Base-by-base conservation (phyloP, 2,329 filamentous ascomycete species). In the Clathrospora elynae region DNA sequence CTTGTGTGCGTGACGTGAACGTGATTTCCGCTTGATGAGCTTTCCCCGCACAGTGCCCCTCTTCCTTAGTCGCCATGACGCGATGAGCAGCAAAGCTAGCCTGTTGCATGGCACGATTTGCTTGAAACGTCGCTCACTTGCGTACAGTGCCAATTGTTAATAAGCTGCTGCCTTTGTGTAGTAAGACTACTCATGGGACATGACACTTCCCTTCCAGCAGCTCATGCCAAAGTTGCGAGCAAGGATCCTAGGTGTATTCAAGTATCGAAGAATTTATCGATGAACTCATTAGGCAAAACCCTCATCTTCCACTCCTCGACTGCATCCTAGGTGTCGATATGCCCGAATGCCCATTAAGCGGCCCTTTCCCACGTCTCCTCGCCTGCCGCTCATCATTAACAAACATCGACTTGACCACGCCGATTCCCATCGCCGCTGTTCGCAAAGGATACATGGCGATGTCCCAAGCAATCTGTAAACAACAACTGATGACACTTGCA, bases 371-470 rank as follows among this genome's bases (percentile, higher is more conserved):
- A 29, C 59, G 52, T 39, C 58, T 64, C 28, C 55, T 53, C 10
- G 54, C 44, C 31, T 58, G 55, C 5, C 51, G 57, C 32, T 59
- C 51, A n/a, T 55, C 46, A 17, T 48, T 53, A 3, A 56, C 38
- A n/a, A 68, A 55, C 31, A 51, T 54, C 8, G 49, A 58, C 26
- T 55, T 59, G 8, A 54, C 43, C 18, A 49, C 25, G 8, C 33
- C 39, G 5, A 55, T 28, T 6, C 53, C 35, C 6, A 50, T 43
- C n/a, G 49, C 29, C 1, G 47, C 42, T 3, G 57, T 54, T 22
- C 62, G 59, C 13, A 67, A 55, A 2, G 68, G 68, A 41, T 65
- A 71, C 24, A 58, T 58, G 13, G 57, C 46, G 14, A 70, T 42
- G 10, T 60, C 49, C 62, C 59, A 68, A 10, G 33, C 35, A 2